Base-by-base conservation (phyloP, 768 basidiomycete species). In the Lentinula guzmanii region DNA sequence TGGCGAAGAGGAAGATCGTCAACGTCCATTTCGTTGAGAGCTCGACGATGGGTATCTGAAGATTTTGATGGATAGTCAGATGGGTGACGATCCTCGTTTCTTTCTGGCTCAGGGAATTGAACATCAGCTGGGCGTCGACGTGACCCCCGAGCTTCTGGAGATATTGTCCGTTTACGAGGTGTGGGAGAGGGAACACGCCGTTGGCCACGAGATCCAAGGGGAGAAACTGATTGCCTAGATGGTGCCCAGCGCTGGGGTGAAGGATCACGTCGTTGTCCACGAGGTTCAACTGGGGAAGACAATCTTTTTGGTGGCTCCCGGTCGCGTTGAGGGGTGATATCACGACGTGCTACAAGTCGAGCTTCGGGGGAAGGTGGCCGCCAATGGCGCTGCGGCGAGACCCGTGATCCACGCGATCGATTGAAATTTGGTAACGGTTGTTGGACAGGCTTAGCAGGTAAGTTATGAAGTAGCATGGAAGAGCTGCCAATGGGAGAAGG, bases 1-100 rank as follows among this genome's bases (percentile, higher is more conserved):
- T 66, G 65, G 33, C 55, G 66, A 31, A 16, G 33, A 9, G 46
- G 55, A 31, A 10, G 37, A 6, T 41, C 24, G 16, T 43, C 53
- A 41, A 54, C 28, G 31, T 56, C 55, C 37, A 56, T 56, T 43
- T 56, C 55, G 13, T 42, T 21, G n/a, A 39, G 37, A 4, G 39
- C 55, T 54, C 53, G 53, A 18, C 37, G 33, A 35, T 3, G 18
- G 21, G 5, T 37, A 24, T 48, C 21, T n/a, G 21, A 5, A 13
- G 35, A 0, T 41, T 54, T 54, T 13, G 34, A 4, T 5, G 18
- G n/a, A 11, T 54, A 18, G 4, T 34, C 34, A 6, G 37, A 54
- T 6, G 9, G n/a, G 1, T n/a, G 34, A 37, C 31, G 51, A 11
- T 7, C 51, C 51, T 35, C 34, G 13, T 52, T 35, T 16, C 51